Evolutionary conservation across 73 alveolate species (phyloP).

Genomic region (Tetrahymena borealis): DNA sequence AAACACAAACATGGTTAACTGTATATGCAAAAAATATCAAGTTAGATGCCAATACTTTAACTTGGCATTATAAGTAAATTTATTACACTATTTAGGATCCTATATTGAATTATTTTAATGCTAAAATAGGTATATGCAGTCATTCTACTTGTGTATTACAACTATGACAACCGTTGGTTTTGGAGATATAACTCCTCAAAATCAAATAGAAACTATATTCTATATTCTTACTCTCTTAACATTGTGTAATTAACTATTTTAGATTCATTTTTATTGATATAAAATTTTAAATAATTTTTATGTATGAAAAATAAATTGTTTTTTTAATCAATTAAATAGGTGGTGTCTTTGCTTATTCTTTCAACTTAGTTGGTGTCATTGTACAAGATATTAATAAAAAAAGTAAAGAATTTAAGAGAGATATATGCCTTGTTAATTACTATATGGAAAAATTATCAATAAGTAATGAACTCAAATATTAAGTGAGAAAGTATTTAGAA

Average conservation of each 20-base stretch:
- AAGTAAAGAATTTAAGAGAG: background rate
- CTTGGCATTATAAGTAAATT: background rate
- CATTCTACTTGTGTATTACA: background rate
- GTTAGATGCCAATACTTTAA: background rate
- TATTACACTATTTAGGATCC: background rate
- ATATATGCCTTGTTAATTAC: background rate
- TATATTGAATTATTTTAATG: background rate
- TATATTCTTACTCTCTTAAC: background rate
- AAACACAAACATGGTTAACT: background rate
- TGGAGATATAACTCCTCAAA: background rate
- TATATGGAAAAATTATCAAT: background rate
- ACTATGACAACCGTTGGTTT: background rate
- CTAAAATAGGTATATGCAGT: background rate
- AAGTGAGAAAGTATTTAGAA: background rate
- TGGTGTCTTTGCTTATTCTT: background rate
- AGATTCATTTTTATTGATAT: too few relatives aligned
- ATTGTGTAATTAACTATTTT: background rate
- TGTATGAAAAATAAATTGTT: background rate
- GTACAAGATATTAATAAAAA: background rate
- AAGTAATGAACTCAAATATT: background rate
- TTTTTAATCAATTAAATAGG: background rate
- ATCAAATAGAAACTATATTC: background rate
- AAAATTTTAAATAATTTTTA: background rate
- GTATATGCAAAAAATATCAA: background rate
- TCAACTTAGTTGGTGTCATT: background rate